These are phyloP conservation scores for Botrytis tulipae DNA, from an alignment of 2,329 filamentous ascomycete genomes.

Conservation along the genomic window DNA sequence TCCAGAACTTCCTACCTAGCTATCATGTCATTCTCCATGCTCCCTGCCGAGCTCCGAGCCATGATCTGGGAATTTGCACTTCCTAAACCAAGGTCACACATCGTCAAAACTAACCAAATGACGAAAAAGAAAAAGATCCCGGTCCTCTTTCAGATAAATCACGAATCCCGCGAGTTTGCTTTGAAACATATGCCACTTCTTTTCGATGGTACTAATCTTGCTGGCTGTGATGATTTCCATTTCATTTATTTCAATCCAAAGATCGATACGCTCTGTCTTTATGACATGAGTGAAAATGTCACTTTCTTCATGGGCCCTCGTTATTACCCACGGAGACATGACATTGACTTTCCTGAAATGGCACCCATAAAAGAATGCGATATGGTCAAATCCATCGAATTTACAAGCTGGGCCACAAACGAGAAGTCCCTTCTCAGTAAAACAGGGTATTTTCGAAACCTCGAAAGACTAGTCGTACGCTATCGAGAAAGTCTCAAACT, in stretches of 20 bases:
- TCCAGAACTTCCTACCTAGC: neutral
- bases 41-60: neutral
- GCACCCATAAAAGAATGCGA: neutral
- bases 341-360: neutral
- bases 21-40: neutral
- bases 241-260: neutral
- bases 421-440: neutral
- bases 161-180: neutral
- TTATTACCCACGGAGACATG: neutral
- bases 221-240: neutral
- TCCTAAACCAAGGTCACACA: neutral
- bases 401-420: rapidly evolving
- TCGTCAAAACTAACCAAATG: neutral
- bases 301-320: neutral
- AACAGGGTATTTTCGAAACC: neutral
- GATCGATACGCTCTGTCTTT: neutral
- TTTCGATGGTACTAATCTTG: neutral
- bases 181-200: neutral
- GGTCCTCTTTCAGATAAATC: neutral
- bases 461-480: neutral
- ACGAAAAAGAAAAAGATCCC: neutral
- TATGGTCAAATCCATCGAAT: neutral
- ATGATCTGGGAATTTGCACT: neutral
- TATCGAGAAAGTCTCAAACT: rapidly evolving
- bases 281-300: rapidly evolving